phyloP scores from a whole-genome alignment of 2,329 filamentous ascomycete genomes.

The Coniochaeta ligniaria region DNA sequence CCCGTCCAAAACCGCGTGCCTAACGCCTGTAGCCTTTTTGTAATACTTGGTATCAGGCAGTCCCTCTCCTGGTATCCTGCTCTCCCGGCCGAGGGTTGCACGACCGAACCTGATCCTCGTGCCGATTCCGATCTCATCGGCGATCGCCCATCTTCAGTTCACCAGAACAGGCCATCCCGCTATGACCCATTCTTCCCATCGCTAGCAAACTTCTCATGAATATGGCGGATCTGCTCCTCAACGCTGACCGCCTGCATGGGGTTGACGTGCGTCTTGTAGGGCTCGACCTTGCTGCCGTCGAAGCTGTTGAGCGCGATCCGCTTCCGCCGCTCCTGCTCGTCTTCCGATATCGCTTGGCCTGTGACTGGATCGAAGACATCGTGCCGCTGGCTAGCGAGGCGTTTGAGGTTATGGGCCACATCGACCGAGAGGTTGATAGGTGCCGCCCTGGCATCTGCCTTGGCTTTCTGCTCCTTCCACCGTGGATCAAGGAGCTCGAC shows the following conservation, averaged over 20 bases:
- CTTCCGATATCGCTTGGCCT: constrained; percentile 61
- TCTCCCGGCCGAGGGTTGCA: neutral
- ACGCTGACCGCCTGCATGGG: constrained; percentile 65
- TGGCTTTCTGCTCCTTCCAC: constrained; percentile 93
- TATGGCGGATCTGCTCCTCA: constrained; percentile 73
- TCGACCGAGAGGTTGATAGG: constrained; percentile 82
- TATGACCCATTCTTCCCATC: constrained; percentile 13
- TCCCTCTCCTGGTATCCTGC: neutral
- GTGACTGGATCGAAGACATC: constrained; percentile 78
- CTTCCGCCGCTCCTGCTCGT: constrained; percentile 70
- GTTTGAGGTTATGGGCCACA: constrained; percentile 89
- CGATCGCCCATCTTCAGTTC: neutral
- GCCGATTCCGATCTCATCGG: neutral
- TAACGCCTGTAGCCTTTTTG: neutral
- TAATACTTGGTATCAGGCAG: neutral
- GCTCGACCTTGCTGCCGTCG: constrained; percentile 57
- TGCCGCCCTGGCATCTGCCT: constrained; percentile 74
- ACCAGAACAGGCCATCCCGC: neutral
- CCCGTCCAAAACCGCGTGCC: neutral
- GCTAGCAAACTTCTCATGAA: constrained; percentile 45
- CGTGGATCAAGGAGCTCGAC: constrained; percentile 88
- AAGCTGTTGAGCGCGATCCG: constrained; percentile 59
- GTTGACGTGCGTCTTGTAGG: constrained; percentile 34
- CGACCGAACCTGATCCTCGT: neutral
- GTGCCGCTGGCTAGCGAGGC: constrained; percentile 79